These are phyloP conservation scores for Veloporphyrellus conicus DNA, from an alignment of 1,284 basidiomycete species.

Conservation along the genomic window DNA sequence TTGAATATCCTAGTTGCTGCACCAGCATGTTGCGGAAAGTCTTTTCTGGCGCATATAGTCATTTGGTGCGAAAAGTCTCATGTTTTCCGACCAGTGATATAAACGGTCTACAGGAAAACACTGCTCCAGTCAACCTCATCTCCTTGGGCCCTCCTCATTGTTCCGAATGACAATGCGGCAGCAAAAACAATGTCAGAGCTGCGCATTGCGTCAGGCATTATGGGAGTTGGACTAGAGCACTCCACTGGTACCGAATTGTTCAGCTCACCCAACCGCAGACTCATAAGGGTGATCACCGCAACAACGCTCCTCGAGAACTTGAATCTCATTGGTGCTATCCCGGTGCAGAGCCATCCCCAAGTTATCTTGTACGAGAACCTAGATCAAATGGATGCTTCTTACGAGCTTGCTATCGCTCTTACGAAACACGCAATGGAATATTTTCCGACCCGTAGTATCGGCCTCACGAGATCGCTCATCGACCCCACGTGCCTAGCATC, in stretches of 20 bases:
- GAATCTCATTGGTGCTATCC: constrained; percentile 20
- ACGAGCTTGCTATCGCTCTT: constrained; percentile 79
- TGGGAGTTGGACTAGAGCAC: constrained; percentile 46
- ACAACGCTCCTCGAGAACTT: constrained; percentile 43
- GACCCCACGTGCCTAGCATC: constrained; percentile 77
- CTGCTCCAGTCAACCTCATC: constrained; percentile 35
- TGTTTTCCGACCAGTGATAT: constrained; percentile 5
- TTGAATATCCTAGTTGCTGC: constrained; percentile 78
- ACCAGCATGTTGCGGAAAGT: constrained; percentile 81
- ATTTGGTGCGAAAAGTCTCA: constrained; percentile 55
- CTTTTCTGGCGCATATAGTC: constrained; percentile 65
- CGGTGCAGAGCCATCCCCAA: constrained; percentile 45
- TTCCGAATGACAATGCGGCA: constrained; percentile 49
- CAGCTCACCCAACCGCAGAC: constrained; percentile 35
- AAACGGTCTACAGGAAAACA: constrained; percentile 43
- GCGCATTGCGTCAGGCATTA: constrained; percentile 35
- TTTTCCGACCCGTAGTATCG: constrained; percentile 70
- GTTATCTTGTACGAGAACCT: constrained; percentile 83
- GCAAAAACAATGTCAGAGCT: constrained; percentile 51
- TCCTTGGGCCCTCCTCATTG: constrained; percentile 55
- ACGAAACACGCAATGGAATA: constrained; percentile 61
- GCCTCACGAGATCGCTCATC: constrained; percentile 73
- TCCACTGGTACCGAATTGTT: constrained; percentile 33
- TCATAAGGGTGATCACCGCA: constrained; percentile 56
- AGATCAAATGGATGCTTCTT: constrained; percentile 77